These are phyloP conservation scores for Hemileia vastatrix DNA, from an alignment of 1,284 basidiomycete species.

Conservation along the genomic window DNA sequence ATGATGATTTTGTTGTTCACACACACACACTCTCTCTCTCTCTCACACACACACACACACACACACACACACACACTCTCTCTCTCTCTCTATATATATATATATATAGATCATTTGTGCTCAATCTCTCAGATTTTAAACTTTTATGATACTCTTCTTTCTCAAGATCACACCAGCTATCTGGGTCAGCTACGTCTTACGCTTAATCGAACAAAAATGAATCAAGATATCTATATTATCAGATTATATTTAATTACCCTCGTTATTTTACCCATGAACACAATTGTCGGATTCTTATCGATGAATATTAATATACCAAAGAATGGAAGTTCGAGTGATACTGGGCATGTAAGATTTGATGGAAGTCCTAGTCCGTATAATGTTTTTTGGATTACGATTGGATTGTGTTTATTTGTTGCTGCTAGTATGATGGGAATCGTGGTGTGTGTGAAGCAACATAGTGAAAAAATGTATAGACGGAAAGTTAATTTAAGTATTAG, in stretches of 20 bases:
- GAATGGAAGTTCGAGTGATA: constrained; percentile 1
- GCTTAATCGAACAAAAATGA: constrained; percentile 43
- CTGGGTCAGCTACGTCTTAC: constrained; percentile 63
- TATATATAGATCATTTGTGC: constrained; percentile 66
- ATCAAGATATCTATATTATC: constrained; percentile 13
- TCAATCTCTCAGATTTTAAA: constrained; percentile 72
- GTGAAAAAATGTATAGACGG: too few species aligned
- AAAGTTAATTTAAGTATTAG: too few species aligned
- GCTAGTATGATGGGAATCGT: too few species aligned
- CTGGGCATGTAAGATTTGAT: constrained; percentile 2
- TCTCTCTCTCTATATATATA: background rate
- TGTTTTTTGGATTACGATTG: constrained; percentile 5
- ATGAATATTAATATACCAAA: constrained; percentile 20
- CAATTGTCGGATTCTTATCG: constrained; percentile 8
- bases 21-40: background rate
- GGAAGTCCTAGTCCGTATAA: background rate
- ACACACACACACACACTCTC: background rate
- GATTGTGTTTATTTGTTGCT: background rate
- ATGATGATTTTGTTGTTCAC: background rate
- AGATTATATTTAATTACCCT: constrained; percentile 7
- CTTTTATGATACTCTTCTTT: constrained; percentile 81
- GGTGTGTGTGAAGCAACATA: too few species aligned
- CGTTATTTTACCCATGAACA: constrained; percentile 5
- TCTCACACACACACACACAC: background rate
- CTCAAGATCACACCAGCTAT: constrained; percentile 77